Evolutionary conservation across 2,329 filamentous ascomycete genomes (phyloP), one percentile per base, ranked within the genome.

Genomic region (Pseudocercospora fijiensis): DNA sequence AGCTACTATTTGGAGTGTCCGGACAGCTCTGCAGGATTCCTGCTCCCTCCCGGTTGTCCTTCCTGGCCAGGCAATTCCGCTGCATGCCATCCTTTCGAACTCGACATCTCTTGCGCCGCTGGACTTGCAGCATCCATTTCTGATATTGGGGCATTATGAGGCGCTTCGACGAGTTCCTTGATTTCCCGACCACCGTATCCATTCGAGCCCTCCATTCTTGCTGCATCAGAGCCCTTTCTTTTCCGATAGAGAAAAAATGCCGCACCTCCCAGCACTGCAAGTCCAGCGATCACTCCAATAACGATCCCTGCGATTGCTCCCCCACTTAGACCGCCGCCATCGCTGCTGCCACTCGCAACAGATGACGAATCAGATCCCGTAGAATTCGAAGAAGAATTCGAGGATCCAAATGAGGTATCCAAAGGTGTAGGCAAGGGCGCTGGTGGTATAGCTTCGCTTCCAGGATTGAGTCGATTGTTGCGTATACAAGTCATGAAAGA

Each of bases 251-350:
- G 20, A 59, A 65, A 62, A 24, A 62, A 62, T 13, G 55, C 18
- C 0, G 43, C 63, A 9, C 43, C 58, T 13, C 13, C 56, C 6
- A 65, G 13, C 18, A 65, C 22, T 28, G 58, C 63, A 9, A 65
- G 26, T 2, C 28, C 63, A n/a, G 51, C 27, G 6, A 59, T 37
- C 10, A 51, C 58, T 37, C 59, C 63, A 6, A 65, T 52, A 7
- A 62, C 63, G 18, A 62, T 59, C 0, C 63, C 59, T 5, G 59
- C 63, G 30, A 65, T 63, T 7, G 57, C 61, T 9, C 61, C 61
- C 49, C 49, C 49, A 43, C 61, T 59, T 3, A 63, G 6, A 0
- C 61, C 26, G n/a, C 11, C 41, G 13, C 13, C 33, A 43, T 20
- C 30, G 0, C 22, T 52, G 22, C 56, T 52, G 2, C 57, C 41